Conservation (phyloP, 805 yeast species). For the Clavispora phyllophila region DNA sequence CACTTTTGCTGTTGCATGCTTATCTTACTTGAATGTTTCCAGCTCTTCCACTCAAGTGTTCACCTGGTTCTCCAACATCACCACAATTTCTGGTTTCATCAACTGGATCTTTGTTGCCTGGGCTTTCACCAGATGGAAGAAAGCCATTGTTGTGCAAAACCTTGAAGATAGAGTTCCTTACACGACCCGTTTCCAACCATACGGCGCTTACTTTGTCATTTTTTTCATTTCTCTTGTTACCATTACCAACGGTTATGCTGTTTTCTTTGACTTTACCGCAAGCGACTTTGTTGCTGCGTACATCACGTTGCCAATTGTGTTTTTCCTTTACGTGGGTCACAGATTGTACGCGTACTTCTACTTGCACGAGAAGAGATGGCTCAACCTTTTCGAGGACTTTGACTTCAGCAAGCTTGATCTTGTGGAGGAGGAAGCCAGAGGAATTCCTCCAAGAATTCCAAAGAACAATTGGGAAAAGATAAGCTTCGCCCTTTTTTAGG, state of each 20-base stretch:
- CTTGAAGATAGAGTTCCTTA: constrained; percentile 54
- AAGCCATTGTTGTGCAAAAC: constrained; percentile 51
- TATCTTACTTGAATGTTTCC: constrained; percentile 53
- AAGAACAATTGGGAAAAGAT: constrained; percentile 37
- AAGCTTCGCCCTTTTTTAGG: constrained; percentile 42
- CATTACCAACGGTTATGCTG: constrained; percentile 70
- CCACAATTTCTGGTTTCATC: constrained; percentile 62
- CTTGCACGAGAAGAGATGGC: constrained; percentile 30
- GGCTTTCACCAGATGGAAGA: constrained; percentile 59
- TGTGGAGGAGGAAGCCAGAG: constrained; percentile 50
- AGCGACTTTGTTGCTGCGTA: constrained; percentile 69
- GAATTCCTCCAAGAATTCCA: constrained; percentile 32
- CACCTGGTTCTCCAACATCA: constrained; percentile 60
- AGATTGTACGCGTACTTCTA: constrained; percentile 35
- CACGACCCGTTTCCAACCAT: constrained; percentile 53
- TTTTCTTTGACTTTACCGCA: constrained; percentile 53
- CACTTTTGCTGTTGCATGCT: constrained; percentile 36
- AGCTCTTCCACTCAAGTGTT: constrained; percentile 50
- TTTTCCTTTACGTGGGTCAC: constrained; percentile 54
- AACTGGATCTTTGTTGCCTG: constrained; percentile 54
- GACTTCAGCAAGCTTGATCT: constrained; percentile 59
- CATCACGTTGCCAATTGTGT: constrained; percentile 56
- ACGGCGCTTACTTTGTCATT: constrained; percentile 51
- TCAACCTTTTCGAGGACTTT: constrained; percentile 50
- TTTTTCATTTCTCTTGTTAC: constrained; percentile 47